Conservation (phyloP, 169 alveolate species). For the Plasmodium blacklocki region DNA sequence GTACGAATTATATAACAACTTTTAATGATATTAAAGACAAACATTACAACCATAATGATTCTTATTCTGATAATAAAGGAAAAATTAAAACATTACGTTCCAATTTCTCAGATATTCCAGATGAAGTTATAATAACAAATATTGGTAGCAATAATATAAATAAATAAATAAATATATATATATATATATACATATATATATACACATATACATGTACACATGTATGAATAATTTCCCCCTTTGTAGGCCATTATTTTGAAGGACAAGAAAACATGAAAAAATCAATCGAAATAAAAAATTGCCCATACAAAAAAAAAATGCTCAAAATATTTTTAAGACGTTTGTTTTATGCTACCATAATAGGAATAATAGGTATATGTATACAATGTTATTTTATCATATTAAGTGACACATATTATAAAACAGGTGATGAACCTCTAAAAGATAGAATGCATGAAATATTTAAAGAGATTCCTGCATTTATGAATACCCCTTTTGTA, state of each 20-base stretch:
- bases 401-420: constrained; percentile 58
- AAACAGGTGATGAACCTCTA: constrained; percentile 72
- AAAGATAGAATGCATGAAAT: constrained; percentile 80
- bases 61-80: constrained; percentile 13
- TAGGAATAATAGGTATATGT: constrained; percentile 25
- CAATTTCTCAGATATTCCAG: constrained; percentile 3
- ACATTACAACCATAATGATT: constrained; percentile 5
- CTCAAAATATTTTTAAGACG: constrained; percentile 44
- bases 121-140: constrained; percentile 14
- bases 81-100: neutral
- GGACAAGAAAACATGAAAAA: neutral
- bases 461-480: constrained; percentile 39
- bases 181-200: neutral
- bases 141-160: constrained; percentile 17
- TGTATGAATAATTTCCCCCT: neutral
- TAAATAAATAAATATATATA: neutral
- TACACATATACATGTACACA: neutral
- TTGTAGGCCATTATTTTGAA: constrained; percentile 12
- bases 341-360: constrained; percentile 32
- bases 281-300: constrained; percentile 11
- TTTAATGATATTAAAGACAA: constrained; percentile 8
- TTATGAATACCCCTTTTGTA: constrained; percentile 29
- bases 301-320: constrained; percentile 5
- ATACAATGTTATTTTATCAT: constrained; percentile 75
- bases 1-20: neutral